Percentiles rank a stretch among this genome's conserved stretches.
These are phyloP conservation scores for Hygrophoropsis aurantiaca DNA, from an alignment of 768 basidiomycete genomes.

Conservation along the genomic window DNA sequence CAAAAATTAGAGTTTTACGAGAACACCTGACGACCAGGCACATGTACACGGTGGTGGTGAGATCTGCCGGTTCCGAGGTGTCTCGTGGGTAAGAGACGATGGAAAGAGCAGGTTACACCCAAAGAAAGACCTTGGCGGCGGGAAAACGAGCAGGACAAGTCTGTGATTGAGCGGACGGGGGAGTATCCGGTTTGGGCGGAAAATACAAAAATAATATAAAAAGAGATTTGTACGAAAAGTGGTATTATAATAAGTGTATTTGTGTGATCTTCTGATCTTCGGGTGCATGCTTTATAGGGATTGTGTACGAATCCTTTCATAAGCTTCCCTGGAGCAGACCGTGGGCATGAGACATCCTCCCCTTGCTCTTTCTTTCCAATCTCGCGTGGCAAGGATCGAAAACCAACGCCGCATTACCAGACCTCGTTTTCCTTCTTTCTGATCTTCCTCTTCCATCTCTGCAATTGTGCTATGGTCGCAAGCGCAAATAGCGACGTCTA, in stretches of 20 bases:
- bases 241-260: too few relatives aligned
- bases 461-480: slow-evolving; percentile 70
- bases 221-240: too few relatives aligned
- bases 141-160: background rate
- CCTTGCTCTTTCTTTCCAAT: slow-evolving; percentile 30
- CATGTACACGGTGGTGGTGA: slow-evolving; percentile 12
- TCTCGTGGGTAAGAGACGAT: slow-evolving; percentile 7
- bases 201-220: too few relatives aligned
- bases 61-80: slow-evolving; percentile 19
- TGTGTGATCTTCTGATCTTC: slow-evolving; percentile 33
- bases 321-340: slow-evolving; percentile 25
- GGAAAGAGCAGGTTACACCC: slow-evolving; percentile 4
- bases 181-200: slow-evolving; percentile 29
- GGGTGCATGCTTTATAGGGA: slow-evolving; percentile 9
- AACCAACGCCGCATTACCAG: slow-evolving; percentile 23
- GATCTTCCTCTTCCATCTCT: slow-evolving; percentile 14
- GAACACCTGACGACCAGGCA: slow-evolving; percentile 28
- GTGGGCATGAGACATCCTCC: slow-evolving; percentile 45
- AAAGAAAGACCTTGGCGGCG: background rate
- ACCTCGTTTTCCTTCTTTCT: slow-evolving; percentile 23
- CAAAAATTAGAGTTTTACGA: slow-evolving; percentile 15
- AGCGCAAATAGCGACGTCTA: slow-evolving; percentile 55
- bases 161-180: background rate
- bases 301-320: slow-evolving; percentile 24
- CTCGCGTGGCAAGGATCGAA: slow-evolving; percentile 48